A percentile compares a stretch with the other conserved stretches of the same genome.
Evolutionary conservation across 2,329 filamentous ascomycete genomes (phyloP).

Genomic region (Gliomastix tumulicola): DNA sequence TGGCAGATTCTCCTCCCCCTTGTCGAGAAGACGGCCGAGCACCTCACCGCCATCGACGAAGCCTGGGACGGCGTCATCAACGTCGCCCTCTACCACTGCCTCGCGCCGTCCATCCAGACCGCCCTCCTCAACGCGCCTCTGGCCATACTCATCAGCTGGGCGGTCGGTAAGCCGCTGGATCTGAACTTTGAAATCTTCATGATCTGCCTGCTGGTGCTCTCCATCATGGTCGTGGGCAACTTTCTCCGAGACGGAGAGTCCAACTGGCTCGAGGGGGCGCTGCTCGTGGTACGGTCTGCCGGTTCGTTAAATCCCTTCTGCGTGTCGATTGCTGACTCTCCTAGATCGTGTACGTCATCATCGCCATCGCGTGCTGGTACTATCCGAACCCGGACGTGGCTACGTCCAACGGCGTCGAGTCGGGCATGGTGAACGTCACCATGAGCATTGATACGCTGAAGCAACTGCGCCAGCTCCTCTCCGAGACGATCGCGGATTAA

Average conservation of each 20-base stretch:
- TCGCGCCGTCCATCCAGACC: conserved; percentile 69
- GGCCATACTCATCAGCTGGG: conserved; percentile 66
- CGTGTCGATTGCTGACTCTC: rapidly evolving
- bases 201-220: conserved; percentile 64
- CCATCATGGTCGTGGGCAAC: conserved; percentile 67
- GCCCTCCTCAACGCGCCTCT: conserved; percentile 69
- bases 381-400: conserved; percentile 33
- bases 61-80: conserved; percentile 57
- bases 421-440: conserved; percentile 16
- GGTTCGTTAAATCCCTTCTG: too few relatives aligned
- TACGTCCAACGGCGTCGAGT: conserved; percentile 20
- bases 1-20: conserved; percentile 61
- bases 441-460: conserved; percentile 19
- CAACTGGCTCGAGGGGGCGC: conserved; percentile 67
- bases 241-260: conserved; percentile 69
- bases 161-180: conserved; percentile 55
- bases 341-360: conserved; percentile 32
- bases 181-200: conserved; percentile 73
- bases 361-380: conserved; percentile 36
- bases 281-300: conserved; percentile 53
- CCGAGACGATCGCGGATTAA: too few relatives aligned
- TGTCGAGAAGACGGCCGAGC: conserved; percentile 66
- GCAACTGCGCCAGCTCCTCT: conserved; percentile 17
- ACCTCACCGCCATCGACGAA: conserved; percentile 63
- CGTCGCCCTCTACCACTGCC: conserved; percentile 63